Percentiles rank a stretch among this genome's conserved stretches.
Evolutionary conservation across 768 basidiomycete genomes (phyloP).

Genomic region (Russula compacta): DNA sequence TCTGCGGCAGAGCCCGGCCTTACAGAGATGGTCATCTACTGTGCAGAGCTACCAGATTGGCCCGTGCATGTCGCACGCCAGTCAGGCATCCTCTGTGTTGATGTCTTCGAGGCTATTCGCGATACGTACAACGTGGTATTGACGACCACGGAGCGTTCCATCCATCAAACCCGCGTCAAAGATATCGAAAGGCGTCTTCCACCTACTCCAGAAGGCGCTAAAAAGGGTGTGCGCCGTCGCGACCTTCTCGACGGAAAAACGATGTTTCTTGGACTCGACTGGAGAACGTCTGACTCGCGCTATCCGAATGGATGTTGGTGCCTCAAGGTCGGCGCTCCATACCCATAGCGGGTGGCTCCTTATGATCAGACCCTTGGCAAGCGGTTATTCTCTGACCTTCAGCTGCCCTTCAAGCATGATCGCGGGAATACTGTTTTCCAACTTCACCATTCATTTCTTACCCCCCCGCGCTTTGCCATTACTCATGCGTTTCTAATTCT

Average conservation of each 20-base stretch:
- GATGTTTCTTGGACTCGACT: constrained; percentile 42
- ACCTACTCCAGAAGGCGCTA: constrained; percentile 27
- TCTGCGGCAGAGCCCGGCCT: constrained; percentile 36
- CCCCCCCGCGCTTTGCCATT: background rate
- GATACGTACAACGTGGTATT: constrained; percentile 38
- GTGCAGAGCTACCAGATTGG: constrained; percentile 33
- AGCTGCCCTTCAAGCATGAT: background rate
- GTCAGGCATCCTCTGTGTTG: constrained; percentile 42
- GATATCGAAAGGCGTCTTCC: constrained; percentile 32
- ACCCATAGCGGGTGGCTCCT: background rate
- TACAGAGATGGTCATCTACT: constrained; percentile 43
- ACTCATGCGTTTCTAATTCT: background rate
- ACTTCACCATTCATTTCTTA: background rate
- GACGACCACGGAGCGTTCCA: constrained; percentile 35
- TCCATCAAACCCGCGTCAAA: constrained; percentile 19
- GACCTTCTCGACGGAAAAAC: constrained; percentile 46
- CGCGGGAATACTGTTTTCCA: background rate
- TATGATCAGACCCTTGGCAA: background rate
- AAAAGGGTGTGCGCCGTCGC: constrained; percentile 45
- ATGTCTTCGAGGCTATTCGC: constrained; percentile 52
- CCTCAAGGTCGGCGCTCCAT: constrained; percentile 12
- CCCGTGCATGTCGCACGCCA: constrained; percentile 36
- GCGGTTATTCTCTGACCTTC: background rate
- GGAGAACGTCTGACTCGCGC: constrained; percentile 11
- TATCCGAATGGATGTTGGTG: constrained; percentile 19